Base-by-base conservation (phyloP, 345 rosid species). In the Eucalyptus regnans region DNA sequence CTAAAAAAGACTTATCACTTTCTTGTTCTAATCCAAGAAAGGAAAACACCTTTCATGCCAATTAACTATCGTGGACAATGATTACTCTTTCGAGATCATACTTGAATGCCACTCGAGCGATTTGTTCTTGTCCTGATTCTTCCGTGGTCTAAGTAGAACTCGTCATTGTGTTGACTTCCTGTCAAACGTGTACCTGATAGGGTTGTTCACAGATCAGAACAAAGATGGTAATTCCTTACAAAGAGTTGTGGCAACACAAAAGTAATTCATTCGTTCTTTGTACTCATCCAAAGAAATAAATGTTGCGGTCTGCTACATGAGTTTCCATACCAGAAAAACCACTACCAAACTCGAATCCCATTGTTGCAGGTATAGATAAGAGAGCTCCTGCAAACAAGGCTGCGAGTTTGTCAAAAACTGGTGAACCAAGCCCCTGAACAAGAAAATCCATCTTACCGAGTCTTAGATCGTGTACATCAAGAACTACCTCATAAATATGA, bases 61-160 rank as follows among this genome's bases (percentile, higher is more conserved):
- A 31, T 68, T 37, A 68, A 33, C 20, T 3, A 9, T 68, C 44
- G 8, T 31, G 43, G 43, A 68, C 87, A 62, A 17, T 29, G 23
- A 22, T n/a, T 18, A 20, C 20, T 22, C 22, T 44, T 52, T 68
- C 4, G 23, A 31, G 51, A 62, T 58, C 86, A 41, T 87, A 96
- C 99, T 96, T 97, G 99, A 90, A 97, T 94, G 50, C 99, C 99
- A 91, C 99, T 98, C 3, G 99, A 98, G 51, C 97, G 96, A 87
- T 98, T 98, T 87, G 99, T 98, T 95, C 95, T 95, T 9, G 99
- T 97, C 88, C 99, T 93, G 87, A 98, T 93, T 93, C 92, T 94
- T 91, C 95, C 96, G 88, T 90, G 89, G 88, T 96, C 97, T 1
- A 92, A 92, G 88, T 92, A 95, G 93, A 97, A 98, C 92, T 95